Evolutionary conservation across 1,139 yeast genomes (phyloP), one percentile per base, ranked within the genome.

Genomic region (Zygosaccharomyces sapae): DNA sequence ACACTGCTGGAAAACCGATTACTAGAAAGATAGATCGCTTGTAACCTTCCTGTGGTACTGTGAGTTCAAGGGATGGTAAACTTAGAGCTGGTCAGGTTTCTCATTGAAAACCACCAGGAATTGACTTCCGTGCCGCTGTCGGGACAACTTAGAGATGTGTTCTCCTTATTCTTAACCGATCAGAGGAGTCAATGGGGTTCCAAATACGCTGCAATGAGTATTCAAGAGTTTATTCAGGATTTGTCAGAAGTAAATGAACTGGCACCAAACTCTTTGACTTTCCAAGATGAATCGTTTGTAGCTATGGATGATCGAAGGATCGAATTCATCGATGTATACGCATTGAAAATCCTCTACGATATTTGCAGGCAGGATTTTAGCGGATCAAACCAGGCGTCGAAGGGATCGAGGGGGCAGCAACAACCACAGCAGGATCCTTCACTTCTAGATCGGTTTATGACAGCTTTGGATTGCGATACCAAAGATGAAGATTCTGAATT

Each of bases 291-390:
- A 10, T 29, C 34, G 2, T 12, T 33, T 5, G 13, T 40, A 2
- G 19, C 22, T 7, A 16, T n/a, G 2, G 48, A 42, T 10, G 43
- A 27, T 1, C 43, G 39, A 8, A 40, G 12, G 2, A 47, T 66
- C 5, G 54, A 51, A 3, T 58, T 58, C 46, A 55, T 68, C 24
- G 62, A 65, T 45, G 54, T 48, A 5, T 34, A 50, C 12, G 53
- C 61, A 10, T 29, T 67, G 43, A 46, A 46, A 5, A 41, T 61
- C 10, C 48, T 66, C 43, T 31, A 49, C 13, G 45, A 50, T 5
- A 49, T 5, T 13, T 12, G 25, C 13, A 33, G 47, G 10, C 44
- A 43, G 25, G 41, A 45, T 10, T 12, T 12, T 12, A 27, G 31
- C 9, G 31, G 31, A 27, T 7, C 12, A 2, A 19, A 50, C 8